phyloP scores from a whole-genome alignment of 139 green algal species.

The Chlamydomonas incerta region DNA sequence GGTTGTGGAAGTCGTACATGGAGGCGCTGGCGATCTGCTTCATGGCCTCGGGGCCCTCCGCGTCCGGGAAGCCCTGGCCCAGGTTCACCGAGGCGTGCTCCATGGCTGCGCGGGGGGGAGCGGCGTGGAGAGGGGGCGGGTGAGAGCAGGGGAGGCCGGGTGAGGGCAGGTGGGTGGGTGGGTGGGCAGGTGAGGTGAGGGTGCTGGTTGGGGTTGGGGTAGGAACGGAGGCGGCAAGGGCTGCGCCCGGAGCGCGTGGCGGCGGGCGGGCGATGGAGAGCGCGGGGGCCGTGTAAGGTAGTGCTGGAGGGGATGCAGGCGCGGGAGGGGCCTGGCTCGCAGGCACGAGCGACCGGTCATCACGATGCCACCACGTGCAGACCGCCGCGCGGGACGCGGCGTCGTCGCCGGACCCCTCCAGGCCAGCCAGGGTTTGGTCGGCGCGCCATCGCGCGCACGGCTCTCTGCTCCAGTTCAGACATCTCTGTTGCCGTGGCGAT shows the following conservation, averaged over 20 bases:
- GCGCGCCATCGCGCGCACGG: background rate
- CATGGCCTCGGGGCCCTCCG: constrained; percentile 82
- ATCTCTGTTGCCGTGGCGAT: background rate
- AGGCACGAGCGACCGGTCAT: too few relatives aligned
- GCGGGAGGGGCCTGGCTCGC: too few relatives aligned
- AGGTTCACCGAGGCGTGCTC: constrained; percentile 76
- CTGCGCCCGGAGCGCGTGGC: too few relatives aligned
- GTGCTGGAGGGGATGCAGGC: too few relatives aligned
- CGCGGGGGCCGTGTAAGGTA: too few relatives aligned
- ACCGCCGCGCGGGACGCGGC: too few relatives aligned
- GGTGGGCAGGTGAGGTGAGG: background rate
- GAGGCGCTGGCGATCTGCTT: constrained; percentile 60
- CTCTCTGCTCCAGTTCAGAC: background rate
- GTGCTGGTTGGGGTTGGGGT: background rate
- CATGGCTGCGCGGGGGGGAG: background rate
- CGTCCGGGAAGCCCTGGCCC: constrained; percentile 81
- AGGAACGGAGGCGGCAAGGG: background rate
- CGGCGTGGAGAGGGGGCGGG: background rate
- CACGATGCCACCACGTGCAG: too few relatives aligned
- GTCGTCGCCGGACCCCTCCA: too few relatives aligned
- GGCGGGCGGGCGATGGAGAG: background rate
- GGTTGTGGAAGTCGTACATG: constrained; percentile 63
- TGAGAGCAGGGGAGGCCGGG: background rate
- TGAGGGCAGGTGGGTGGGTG: background rate
- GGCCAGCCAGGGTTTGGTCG: background rate